phyloP scores from a whole-genome alignment of 495 filamentous ascomycete species.

The Barbatosphaeria neglecta region DNA sequence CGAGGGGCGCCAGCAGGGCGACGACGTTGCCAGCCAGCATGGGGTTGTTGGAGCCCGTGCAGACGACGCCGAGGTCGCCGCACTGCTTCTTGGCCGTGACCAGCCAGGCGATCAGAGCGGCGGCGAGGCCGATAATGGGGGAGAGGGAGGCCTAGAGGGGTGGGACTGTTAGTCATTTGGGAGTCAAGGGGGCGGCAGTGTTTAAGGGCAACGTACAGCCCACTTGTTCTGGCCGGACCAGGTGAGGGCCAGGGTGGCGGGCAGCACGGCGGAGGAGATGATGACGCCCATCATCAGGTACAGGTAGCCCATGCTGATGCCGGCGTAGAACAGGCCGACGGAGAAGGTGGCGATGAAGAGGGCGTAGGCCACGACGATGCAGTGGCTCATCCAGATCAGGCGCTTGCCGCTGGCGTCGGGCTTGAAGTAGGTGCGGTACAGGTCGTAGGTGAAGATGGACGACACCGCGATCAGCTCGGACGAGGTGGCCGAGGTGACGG shows the following conservation, averaged over 20 bases:
- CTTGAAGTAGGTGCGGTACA: constrained; percentile 63
- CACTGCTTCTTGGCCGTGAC: constrained; percentile 74
- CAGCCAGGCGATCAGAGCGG: constrained; percentile 77
- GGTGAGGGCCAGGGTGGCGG: constrained; percentile 66
- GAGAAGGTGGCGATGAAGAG: constrained; percentile 77
- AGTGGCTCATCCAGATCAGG: constrained; percentile 79
- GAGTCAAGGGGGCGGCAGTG: neutral
- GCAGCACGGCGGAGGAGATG: constrained; percentile 75
- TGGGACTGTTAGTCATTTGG: neutral
- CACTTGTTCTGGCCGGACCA: constrained; percentile 79
- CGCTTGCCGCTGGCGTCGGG: constrained; percentile 56
- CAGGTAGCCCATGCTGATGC: constrained; percentile 47
- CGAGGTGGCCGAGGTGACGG: constrained; percentile 82
- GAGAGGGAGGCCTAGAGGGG: constrained; percentile 44
- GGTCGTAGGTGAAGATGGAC: constrained; percentile 87
- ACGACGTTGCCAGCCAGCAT: constrained; percentile 79
- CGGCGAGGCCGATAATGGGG: constrained; percentile 65
- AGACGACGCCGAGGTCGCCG: constrained; percentile 59
- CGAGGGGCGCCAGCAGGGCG: constrained; percentile 65
- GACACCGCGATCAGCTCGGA: constrained; percentile 87
- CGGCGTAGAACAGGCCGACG: constrained; percentile 63
- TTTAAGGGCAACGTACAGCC: constrained; percentile 22
- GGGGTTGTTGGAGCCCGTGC: constrained; percentile 73
- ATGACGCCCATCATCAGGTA: constrained; percentile 90
- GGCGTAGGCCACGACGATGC: constrained; percentile 63